These are phyloP conservation scores for Gracilariopsis chorda DNA, from an alignment of 23 red algal species.

Conservation along the genomic window DNA sequence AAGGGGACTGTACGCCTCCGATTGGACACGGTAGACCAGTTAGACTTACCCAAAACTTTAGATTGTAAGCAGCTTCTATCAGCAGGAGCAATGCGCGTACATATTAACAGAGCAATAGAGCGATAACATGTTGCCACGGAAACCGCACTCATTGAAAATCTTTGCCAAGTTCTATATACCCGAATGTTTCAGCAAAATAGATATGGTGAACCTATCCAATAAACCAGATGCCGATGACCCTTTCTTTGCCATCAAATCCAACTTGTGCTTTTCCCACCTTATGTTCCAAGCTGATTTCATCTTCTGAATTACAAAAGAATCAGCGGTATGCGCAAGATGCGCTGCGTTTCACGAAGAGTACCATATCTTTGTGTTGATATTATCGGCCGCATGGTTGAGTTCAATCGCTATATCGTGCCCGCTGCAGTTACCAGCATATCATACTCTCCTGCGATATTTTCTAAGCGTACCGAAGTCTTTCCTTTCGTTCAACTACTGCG, in stretches of 20 bases:
- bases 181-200: too few species aligned
- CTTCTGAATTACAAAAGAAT: conserved; percentile 29
- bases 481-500: neutral
- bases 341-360: conserved; percentile 11
- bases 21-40: too few species aligned
- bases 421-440: neutral
- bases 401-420: neutral
- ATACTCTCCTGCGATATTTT: neutral
- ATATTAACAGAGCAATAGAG: too few species aligned
- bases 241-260: neutral
- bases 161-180: too few species aligned
- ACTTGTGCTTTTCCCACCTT: conserved; percentile 1
- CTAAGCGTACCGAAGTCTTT: neutral
- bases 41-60: too few species aligned
- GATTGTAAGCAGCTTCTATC: too few species aligned
- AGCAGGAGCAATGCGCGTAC: too few species aligned
- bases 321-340: neutral
- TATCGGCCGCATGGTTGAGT: neutral
- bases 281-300: neutral
- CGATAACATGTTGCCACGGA: too few species aligned
- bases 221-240: neutral
- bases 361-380: neutral
- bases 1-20: too few species aligned
- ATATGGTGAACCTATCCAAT: too few species aligned
- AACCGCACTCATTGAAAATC: too few species aligned